Conservation (phyloP, 108 stramenopile genomes). For the Cyclotella baltica region DNA sequence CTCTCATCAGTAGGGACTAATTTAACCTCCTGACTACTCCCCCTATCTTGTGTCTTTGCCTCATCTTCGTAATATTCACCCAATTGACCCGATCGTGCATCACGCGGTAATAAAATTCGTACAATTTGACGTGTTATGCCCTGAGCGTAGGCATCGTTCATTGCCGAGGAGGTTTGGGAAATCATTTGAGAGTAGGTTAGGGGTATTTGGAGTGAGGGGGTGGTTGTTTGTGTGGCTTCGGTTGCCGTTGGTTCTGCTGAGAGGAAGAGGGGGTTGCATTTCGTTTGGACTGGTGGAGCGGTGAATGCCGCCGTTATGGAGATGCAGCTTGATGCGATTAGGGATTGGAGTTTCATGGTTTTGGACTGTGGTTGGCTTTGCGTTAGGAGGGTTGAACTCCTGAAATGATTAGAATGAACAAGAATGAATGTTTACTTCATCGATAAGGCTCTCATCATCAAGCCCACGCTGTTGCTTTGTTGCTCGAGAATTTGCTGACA, state of each 20-base stretch:
- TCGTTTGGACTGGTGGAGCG: neutral
- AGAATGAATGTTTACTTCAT: no score
- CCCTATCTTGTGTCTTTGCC: constrained; percentile 23
- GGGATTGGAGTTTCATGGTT: neutral
- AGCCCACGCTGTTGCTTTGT: no score
- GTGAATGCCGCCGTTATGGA: neutral
- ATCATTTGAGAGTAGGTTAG: constrained; percentile 83
- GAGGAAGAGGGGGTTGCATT: neutral
- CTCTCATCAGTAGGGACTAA: constrained; percentile 88
- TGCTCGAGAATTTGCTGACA: no score
- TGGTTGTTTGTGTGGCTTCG: constrained; percentile 17
- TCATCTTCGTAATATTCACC: constrained; percentile 70
- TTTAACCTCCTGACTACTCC: constrained; percentile 31
- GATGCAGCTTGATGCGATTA: neutral
- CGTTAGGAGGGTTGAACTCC: neutral
- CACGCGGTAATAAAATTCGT: constrained; percentile 78
- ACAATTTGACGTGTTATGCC: constrained; percentile 76
- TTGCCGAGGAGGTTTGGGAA: constrained; percentile 63
- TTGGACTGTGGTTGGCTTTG: neutral
- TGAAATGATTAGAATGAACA: no score
- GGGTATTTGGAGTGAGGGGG: constrained; percentile 62
- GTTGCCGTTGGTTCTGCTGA: constrained; percentile 20
- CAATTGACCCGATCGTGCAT: constrained; percentile 62
- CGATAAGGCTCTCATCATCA: no score
- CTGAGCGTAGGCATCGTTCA: constrained; percentile 68